phyloP scores from a whole-genome alignment of 1,139 yeast species.

The Geotrichum histeridarum region DNA sequence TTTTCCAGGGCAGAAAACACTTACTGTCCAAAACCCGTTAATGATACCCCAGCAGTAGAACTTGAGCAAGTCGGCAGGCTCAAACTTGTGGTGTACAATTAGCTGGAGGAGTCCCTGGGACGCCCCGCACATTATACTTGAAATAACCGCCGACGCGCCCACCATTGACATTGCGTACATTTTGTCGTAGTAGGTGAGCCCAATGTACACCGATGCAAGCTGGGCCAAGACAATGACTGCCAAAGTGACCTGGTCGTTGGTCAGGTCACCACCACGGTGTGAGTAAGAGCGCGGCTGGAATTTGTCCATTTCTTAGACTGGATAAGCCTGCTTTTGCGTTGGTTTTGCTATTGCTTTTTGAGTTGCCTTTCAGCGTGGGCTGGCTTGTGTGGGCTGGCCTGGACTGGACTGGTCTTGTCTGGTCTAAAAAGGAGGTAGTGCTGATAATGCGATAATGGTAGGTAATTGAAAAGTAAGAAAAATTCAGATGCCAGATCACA shows the following conservation, averaged over 20 bases:
- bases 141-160: slow-evolving; percentile 37
- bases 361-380: no score
- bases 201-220: slow-evolving; percentile 5
- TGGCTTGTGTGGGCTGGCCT: no score
- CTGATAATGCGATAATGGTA: no score
- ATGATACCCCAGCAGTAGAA: slow-evolving; percentile 39
- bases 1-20: no score
- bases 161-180: slow-evolving; percentile 28
- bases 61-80: slow-evolving; percentile 29
- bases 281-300: neutral
- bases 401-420: no score
- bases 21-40: slow-evolving; percentile 37
- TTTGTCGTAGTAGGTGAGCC: slow-evolving; percentile 23
- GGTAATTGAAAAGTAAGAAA: no score
- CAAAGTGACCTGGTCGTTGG: slow-evolving; percentile 5
- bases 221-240: slow-evolving; percentile 10
- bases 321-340: neutral
- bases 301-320: neutral
- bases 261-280: neutral
- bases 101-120: slow-evolving; percentile 36
- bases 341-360: no score
- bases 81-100: slow-evolving; percentile 22
- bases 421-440: no score
- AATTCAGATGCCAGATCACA: no score
- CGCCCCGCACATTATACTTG: slow-evolving; percentile 35